Base-by-base conservation (phyloP, 495 filamentous ascomycete species). In the Aspergillus sclerotiicarbonarius region DNA sequence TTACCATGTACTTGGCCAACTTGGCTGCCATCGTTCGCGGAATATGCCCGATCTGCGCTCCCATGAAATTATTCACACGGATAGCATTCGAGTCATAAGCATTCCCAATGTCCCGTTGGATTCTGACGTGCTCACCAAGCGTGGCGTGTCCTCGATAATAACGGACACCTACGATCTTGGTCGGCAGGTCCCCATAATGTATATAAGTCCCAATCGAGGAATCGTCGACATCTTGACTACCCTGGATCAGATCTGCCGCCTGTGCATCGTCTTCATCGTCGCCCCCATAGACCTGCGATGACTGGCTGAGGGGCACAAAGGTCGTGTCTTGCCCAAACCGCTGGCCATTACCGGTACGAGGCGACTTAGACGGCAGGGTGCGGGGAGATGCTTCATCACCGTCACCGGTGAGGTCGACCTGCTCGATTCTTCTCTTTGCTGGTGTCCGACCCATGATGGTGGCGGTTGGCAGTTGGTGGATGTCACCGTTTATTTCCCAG, bases 11-110 rank as follows among this genome's bases (percentile, higher is more conserved):
- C 1, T 79, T 81, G 0, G 90, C 87, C 21, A 97, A 75, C 67
- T 89, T 92, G 12, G 75, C 71, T 2, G 87, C 90, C 29, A 90
- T 66, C 0, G 54, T 67, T 13, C 82, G 73, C 2, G 89, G 87
- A 41, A 97, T 80, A 69, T 96, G 90, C 3, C 92, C 92, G 57
- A 96, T 88, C 63, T 96, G 91, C 3, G 57, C 67, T 19, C 86
- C 80, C 70, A 88, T 82, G n/a, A 91, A 89, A 71, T 95, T 96
- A 58, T 87, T 77, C 2, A 94, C 82, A 6, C 84, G 83, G 50
- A 96, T 89, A 3, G 91, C 91, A 75, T 95, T 95, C 4, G 66
- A 57, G 63, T 94, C 90, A 63, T 89, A 92, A 53, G 74, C 62
- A 60, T 97, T 97, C 12, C 64, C 54, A 3, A 90, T 87, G 56